These are phyloP conservation scores for Papilionanthe hybrid DNA, from an alignment of 116 monocot species.

Conservation along the genomic window DNA sequence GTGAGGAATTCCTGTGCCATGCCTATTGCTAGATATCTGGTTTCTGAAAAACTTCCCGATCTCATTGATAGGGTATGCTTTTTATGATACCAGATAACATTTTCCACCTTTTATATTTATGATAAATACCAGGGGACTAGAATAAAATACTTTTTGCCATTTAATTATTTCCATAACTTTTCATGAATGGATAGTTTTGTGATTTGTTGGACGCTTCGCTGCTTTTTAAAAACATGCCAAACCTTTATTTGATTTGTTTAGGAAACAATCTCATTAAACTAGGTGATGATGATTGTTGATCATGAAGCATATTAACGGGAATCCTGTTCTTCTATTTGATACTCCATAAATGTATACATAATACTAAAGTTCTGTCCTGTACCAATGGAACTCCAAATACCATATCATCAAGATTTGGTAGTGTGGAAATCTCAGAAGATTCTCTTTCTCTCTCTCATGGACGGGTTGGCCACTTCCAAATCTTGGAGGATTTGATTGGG, in stretches of 20 bases:
- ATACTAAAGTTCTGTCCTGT: neutral
- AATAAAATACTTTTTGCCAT: neutral
- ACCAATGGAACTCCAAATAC: neutral
- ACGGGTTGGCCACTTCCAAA: no score
- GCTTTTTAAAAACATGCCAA: neutral
- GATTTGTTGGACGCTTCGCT: neutral
- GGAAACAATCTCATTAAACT: neutral
- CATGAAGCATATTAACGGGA: neutral
- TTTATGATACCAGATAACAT: neutral
- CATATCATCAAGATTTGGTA: neutral
- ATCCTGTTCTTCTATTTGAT: neutral
- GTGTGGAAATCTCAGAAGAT: no score
- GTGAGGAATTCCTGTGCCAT: constrained; percentile 52
- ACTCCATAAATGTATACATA: neutral
- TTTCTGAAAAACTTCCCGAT: constrained; percentile 43
- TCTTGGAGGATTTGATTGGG: no score
- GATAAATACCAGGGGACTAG: neutral
- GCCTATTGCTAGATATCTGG: constrained; percentile 53
- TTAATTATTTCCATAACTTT: neutral
- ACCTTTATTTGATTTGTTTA: neutral
- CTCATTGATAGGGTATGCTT: constrained; percentile 64
- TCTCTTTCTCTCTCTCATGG: no score
- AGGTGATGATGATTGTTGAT: neutral
- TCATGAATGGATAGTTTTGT: neutral
- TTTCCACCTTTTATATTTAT: neutral